Percentiles rank a stretch among this genome's conserved stretches.
phyloP scores from a whole-genome alignment of 495 filamentous ascomycete genomes.

The Haplographium delicatum region DNA sequence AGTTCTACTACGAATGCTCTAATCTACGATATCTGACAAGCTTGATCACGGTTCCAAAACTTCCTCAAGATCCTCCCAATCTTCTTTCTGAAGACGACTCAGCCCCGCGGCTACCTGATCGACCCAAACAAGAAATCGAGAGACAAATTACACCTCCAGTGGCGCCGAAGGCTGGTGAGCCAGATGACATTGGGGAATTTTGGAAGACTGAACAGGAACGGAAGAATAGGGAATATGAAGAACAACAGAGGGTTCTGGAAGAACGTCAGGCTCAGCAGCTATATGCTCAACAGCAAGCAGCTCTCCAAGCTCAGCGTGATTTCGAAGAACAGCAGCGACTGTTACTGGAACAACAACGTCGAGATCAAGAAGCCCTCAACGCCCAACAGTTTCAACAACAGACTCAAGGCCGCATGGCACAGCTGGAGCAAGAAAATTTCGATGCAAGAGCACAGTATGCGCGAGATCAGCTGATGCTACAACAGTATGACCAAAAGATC shows the following conservation, averaged over 20 bases:
- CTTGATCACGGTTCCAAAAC: slow-evolving; percentile 90
- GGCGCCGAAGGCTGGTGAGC: slow-evolving; percentile 61
- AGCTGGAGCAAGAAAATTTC: slow-evolving; percentile 90
- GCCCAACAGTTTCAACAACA: slow-evolving; percentile 85
- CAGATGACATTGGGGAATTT: slow-evolving; percentile 94
- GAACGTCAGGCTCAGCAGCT: slow-evolving; percentile 68
- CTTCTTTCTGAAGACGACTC: slow-evolving; percentile 79
- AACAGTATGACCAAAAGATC: slow-evolving; percentile 92
- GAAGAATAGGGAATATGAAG: slow-evolving; percentile 90
- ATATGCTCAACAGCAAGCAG: slow-evolving; percentile 64
- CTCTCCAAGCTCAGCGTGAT: slow-evolving; percentile 78
- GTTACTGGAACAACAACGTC: slow-evolving; percentile 80
- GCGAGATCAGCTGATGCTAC: slow-evolving; percentile 90
- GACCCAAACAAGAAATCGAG: slow-evolving; percentile 69
- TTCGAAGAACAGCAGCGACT: slow-evolving; percentile 93
- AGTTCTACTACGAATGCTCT: slow-evolving; percentile 98
- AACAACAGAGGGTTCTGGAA: slow-evolving; percentile 82
- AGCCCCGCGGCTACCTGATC: slow-evolving; percentile 73
- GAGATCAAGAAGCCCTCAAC: slow-evolving; percentile 85
- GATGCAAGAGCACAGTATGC: slow-evolving; percentile 94
- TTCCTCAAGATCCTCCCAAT: slow-evolving; percentile 90
- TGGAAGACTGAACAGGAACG: slow-evolving; percentile 90
- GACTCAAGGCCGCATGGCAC: slow-evolving; percentile 86
- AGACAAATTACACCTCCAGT: slow-evolving; percentile 62
- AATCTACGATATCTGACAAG: slow-evolving; percentile 94